Conservation (phyloP, 2,329 filamentous ascomycete genomes). For the Fusarium sp. region DNA sequence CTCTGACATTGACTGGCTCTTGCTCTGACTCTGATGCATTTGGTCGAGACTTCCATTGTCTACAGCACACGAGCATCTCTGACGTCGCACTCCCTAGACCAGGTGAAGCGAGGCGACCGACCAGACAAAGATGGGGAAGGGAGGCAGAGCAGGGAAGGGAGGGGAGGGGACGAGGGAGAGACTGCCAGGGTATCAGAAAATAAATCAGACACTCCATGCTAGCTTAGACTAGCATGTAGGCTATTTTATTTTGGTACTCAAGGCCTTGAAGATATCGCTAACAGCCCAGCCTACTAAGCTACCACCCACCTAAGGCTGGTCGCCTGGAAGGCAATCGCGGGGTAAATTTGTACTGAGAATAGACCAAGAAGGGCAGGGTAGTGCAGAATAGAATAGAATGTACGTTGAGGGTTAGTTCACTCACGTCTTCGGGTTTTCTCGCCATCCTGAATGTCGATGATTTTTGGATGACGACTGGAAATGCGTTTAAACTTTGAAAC, state of each 20-base stretch:
- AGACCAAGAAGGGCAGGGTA: neutral
- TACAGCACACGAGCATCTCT: slow-evolving; percentile 50
- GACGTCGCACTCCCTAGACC: slow-evolving; percentile 48
- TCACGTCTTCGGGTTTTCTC: neutral
- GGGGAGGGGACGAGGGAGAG: neutral
- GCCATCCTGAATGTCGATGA: neutral
- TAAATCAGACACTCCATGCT: neutral
- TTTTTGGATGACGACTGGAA: neutral
- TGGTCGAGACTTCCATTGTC: slow-evolving; percentile 45
- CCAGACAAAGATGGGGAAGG: neutral
- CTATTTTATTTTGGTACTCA: neutral
- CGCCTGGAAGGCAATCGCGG: neutral
- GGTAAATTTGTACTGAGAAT: neutral
- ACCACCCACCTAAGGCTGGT: neutral
- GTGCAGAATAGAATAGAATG: neutral
- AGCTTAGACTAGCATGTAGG: neutral
- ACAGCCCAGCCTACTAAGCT: neutral
- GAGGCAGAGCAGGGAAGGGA: neutral
- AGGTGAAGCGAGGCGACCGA: neutral
- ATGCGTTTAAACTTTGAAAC: neutral
- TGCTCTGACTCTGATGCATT: slow-evolving; percentile 44
- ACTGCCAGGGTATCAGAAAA: neutral
- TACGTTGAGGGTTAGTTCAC: neutral
- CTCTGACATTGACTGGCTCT: slow-evolving; percentile 9
- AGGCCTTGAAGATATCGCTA: neutral